Evolutionary conservation across 2,329 filamentous ascomycete genomes (phyloP).

Genomic region (Chlorencoelia australis): DNA sequence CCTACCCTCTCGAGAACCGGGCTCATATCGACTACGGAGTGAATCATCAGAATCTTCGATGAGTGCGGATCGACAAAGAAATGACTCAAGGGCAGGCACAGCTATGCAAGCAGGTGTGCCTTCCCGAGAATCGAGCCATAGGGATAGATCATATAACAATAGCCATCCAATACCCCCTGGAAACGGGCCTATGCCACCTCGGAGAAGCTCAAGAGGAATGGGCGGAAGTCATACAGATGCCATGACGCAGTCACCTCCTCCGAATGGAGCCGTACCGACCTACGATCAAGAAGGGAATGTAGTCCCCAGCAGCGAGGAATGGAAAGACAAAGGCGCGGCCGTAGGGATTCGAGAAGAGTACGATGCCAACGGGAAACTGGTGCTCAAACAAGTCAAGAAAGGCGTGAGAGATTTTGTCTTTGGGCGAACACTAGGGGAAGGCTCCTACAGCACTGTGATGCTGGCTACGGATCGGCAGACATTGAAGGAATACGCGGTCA

Average conservation of each 20-base stretch:
- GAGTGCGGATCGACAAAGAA: conserved; percentile 41
- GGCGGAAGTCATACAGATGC: conserved; percentile 41
- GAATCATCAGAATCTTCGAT: conserved; percentile 50
- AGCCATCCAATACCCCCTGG: conserved; percentile 39
- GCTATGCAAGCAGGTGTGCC: conserved; percentile 52
- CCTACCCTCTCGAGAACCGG: conserved; percentile 27
- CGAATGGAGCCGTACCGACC: conserved; percentile 28
- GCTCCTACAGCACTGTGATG: conserved; percentile 94
- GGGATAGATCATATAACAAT: conserved; percentile 57
- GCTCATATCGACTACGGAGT: conserved; percentile 43
- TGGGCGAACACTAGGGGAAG: conserved; percentile 81
- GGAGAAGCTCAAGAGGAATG: conserved; percentile 66
- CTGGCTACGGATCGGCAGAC: conserved; percentile 90
- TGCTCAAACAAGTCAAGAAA: conserved; percentile 84
- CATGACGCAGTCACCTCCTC: conserved; percentile 15
- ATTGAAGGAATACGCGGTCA: conserved; percentile 93
- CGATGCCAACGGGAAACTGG: conserved; percentile 72
- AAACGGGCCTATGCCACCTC: conserved; percentile 58
- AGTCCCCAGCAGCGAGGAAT: conserved; percentile 67
- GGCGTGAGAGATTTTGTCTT: conserved; percentile 96
- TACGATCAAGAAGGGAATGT: conserved; percentile 48
- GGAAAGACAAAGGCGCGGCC: conserved; percentile 92
- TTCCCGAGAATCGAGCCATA: conserved; percentile 58
- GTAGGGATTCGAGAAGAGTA: conserved; percentile 72
- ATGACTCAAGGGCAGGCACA: conserved; percentile 50